A percentile compares a stretch with the other conserved stretches of the same genome.
These are phyloP conservation scores for Auriscalpium microsporum DNA, from an alignment of 768 basidiomycete genomes.

Conservation along the genomic window DNA sequence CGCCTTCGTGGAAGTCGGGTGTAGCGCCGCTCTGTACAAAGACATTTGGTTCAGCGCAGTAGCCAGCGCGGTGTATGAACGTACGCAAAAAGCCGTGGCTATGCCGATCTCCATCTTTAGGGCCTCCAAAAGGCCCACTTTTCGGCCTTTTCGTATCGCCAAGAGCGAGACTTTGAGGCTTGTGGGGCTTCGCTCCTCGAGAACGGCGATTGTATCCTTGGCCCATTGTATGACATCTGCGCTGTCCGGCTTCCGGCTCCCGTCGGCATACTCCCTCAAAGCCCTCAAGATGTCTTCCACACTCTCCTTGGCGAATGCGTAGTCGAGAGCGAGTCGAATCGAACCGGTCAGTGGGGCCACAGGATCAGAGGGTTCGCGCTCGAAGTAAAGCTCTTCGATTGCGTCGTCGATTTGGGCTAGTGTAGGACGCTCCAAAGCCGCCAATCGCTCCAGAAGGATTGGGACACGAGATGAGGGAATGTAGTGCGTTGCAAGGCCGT, in stretches of 20 bases:
- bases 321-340: slow-evolving; percentile 71
- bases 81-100: slow-evolving; percentile 83
- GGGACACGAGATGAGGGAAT: slow-evolving; percentile 72
- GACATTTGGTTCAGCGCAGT: not conserved
- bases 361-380: slow-evolving; percentile 50
- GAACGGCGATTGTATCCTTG: slow-evolving; percentile 45
- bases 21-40: slow-evolving; percentile 56
- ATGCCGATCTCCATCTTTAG: slow-evolving; percentile 83
- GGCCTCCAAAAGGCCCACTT: slow-evolving; percentile 51
- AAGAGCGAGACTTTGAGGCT: slow-evolving; percentile 84
- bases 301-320: slow-evolving; percentile 61
- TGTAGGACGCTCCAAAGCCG: slow-evolving; percentile 42
- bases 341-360: slow-evolving; percentile 46
- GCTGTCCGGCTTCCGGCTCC: slow-evolving; percentile 24
- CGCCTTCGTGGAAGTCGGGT: slow-evolving; percentile 78
- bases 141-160: slow-evolving; percentile 66
- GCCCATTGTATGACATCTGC: slow-evolving; percentile 66
- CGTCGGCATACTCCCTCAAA: slow-evolving; percentile 35
- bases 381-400: slow-evolving; percentile 53
- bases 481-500: slow-evolving; percentile 91
- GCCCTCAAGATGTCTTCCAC: slow-evolving; percentile 63
- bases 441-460: slow-evolving; percentile 59
- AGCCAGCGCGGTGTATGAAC: slow-evolving; percentile 23
- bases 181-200: slow-evolving; percentile 78
- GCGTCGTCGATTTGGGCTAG: slow-evolving; percentile 54